phyloP scores from a whole-genome alignment of 2,329 filamentous ascomycete species.

The Stemphylium vesicarium region DNA sequence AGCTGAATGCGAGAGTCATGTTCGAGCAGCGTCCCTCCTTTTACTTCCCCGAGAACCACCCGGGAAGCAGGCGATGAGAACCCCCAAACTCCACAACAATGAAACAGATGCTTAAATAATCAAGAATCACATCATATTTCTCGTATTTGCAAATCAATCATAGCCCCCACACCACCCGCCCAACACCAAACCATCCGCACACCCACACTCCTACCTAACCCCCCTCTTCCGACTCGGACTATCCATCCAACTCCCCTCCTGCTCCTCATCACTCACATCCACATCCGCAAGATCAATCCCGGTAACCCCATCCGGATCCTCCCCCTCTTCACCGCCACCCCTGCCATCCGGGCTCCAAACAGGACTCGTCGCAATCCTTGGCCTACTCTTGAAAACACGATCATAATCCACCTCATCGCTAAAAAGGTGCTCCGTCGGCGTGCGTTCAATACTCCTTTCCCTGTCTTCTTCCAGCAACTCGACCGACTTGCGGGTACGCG shows the following conservation, averaged over 20 bases:
- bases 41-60: too few relatives aligned
- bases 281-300: slow-evolving; percentile 19
- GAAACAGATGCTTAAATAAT: too few relatives aligned
- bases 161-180: too few relatives aligned
- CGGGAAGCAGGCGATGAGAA: too few relatives aligned
- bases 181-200: not conserved
- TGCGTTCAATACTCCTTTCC: slow-evolving; percentile 39
- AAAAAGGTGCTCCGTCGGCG: slow-evolving; percentile 73
- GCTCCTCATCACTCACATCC: slow-evolving; percentile 34
- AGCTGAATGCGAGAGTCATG: too few relatives aligned
- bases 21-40: too few relatives aligned
- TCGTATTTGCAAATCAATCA: too few relatives aligned
- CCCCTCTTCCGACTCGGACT: slow-evolving; percentile 34
- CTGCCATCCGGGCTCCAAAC: slow-evolving; percentile 45
- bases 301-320: slow-evolving; percentile 27
- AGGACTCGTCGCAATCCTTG: slow-evolving; percentile 80
- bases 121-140: too few relatives aligned
- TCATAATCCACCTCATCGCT: slow-evolving; percentile 75
- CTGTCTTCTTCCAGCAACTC: slow-evolving; percentile 29
- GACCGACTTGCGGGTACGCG: slow-evolving; percentile 46
- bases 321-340: slow-evolving; percentile 33
- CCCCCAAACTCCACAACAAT: too few relatives aligned
- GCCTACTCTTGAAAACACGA: slow-evolving; percentile 83
- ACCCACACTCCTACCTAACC: not conserved
- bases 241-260: slow-evolving; percentile 37